Evolutionary conservation across 768 basidiomycete genomes (phyloP).

Genomic region (Russula sp.): DNA sequence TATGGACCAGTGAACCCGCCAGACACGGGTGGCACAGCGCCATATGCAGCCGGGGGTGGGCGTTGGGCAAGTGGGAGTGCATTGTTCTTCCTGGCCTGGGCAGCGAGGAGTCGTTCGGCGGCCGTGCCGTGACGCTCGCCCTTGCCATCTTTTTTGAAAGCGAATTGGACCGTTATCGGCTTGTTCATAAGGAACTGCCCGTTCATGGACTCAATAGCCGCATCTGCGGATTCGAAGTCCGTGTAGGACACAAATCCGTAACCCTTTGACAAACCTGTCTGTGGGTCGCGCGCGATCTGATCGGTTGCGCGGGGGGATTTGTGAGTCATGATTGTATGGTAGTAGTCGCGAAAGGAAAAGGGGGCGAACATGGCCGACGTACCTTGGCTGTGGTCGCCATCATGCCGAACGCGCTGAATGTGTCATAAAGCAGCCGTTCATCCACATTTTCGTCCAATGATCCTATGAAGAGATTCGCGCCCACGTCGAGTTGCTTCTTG

Average conservation of each 20-base stretch:
- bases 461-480: conserved; percentile 66
- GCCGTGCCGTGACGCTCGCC: conserved; percentile 96
- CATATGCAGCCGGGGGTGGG: conserved; percentile 73
- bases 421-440: conserved; percentile 88
- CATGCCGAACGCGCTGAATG: conserved; percentile 91
- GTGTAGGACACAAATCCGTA: conserved; percentile 98
- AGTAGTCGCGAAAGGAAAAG: too few relatives aligned
- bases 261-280: conserved; percentile 84
- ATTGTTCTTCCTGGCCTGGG: conserved; percentile 95
- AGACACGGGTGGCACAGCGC: conserved; percentile 60
- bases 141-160: conserved; percentile 99
- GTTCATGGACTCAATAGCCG: conserved; percentile 96
- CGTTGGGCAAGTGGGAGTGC: conserved; percentile 76
- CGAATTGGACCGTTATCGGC: conserved; percentile 94
- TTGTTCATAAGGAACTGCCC: conserved; percentile 98
- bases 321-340: not conserved
- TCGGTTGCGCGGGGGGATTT: not conserved
- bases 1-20: conserved; percentile 75
- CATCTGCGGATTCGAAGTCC: conserved; percentile 96
- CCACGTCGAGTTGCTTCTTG: conserved; percentile 96
- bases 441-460: conserved; percentile 82
- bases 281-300: conserved; percentile 89
- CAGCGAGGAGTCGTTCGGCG: conserved; percentile 93
- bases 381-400: conserved; percentile 92
- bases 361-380: conserved; percentile 31